Percentiles rank a stretch among this genome's conserved stretches.
phyloP scores from a whole-genome alignment of 106 monocot genomes.

The Allium fistulosum region DNA sequence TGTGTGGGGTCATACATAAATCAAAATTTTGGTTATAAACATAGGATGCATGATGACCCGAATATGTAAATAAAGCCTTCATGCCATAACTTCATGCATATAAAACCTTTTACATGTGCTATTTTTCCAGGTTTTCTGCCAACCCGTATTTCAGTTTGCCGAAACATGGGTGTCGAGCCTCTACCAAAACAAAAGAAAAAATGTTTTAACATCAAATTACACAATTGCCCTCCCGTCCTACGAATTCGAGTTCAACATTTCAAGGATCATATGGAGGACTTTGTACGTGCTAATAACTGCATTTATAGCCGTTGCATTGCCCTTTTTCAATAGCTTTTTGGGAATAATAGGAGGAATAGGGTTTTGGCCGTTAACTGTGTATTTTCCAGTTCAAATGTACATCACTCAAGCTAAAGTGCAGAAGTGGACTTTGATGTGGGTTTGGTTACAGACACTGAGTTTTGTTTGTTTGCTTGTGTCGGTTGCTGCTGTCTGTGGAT shows the following conservation, averaged over 20 bases:
- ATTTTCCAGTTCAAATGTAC: conserved; percentile 35
- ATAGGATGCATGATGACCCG: too few species aligned
- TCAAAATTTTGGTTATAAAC: too few species aligned
- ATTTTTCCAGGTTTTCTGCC: conserved; percentile 31
- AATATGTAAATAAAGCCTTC: too few species aligned
- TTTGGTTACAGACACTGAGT: conserved; percentile 31
- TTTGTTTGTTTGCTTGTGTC: conserved; percentile 24
- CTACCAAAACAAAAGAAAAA: conserved; percentile 9
- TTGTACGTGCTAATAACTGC: conserved; percentile 22
- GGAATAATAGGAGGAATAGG: conserved; percentile 30
- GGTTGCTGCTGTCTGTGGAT: conserved; percentile 18
- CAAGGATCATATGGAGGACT: conserved; percentile 24
- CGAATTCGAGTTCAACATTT: conserved; percentile 11
- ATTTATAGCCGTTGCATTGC: conserved; percentile 31
- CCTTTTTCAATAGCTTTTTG: conserved; percentile 44
- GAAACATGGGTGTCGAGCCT: conserved; percentile 9
- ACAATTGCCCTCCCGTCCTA: conserved; percentile 4
- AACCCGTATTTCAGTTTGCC: conserved; percentile 32
- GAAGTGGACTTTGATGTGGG: conserved; percentile 22
- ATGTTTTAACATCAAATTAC: conserved; percentile 11
- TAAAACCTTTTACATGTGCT: too few species aligned
- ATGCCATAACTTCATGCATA: too few species aligned
- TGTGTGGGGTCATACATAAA: too few species aligned
- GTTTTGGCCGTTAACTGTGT: conserved; percentile 44
- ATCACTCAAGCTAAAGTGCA: conserved; percentile 19